Conservation (phyloP, 495 filamentous ascomycete genomes). For the Neurospora sublineolata region DNA sequence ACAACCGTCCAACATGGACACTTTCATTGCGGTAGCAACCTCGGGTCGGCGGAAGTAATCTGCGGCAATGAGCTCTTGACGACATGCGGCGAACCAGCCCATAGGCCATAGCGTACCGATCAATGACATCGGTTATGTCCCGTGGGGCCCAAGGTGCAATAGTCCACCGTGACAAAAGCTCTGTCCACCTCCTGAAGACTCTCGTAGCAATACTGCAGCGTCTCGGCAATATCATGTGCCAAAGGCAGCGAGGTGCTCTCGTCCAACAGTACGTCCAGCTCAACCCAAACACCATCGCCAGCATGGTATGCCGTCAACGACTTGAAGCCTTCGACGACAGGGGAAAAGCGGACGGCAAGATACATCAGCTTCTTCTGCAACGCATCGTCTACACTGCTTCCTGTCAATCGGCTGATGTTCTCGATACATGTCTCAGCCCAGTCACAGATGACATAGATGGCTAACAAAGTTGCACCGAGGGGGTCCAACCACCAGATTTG, state of each 20-base stretch:
- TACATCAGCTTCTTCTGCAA: conserved; percentile 33
- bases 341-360: conserved; percentile 33
- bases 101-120: not conserved
- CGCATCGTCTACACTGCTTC: conserved; percentile 21
- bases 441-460: conserved; percentile 39
- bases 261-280: conserved; percentile 36
- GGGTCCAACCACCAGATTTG: conserved; percentile 41
- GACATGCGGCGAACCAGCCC: not conserved
- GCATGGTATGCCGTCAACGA: conserved; percentile 35
- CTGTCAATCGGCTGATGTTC: conserved; percentile 34
- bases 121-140: conserved; percentile 4
- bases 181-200: conserved; percentile 35
- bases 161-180: conserved; percentile 39
- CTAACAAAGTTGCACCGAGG: conserved; percentile 32
- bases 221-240: conserved; percentile 39
- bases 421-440: conserved; percentile 36
- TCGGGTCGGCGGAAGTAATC: not conserved
- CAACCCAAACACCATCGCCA: conserved; percentile 39
- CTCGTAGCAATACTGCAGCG: conserved; percentile 37
- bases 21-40: not conserved
- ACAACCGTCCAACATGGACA: not conserved
- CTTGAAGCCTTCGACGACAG: conserved; percentile 36
- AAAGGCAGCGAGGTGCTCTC: conserved; percentile 26
- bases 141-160: conserved; percentile 10
- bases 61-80: not conserved